These are phyloP conservation scores for Fragaria nilgerrensis DNA, from an alignment of 306 rosid species.

Conservation along the genomic window DNA sequence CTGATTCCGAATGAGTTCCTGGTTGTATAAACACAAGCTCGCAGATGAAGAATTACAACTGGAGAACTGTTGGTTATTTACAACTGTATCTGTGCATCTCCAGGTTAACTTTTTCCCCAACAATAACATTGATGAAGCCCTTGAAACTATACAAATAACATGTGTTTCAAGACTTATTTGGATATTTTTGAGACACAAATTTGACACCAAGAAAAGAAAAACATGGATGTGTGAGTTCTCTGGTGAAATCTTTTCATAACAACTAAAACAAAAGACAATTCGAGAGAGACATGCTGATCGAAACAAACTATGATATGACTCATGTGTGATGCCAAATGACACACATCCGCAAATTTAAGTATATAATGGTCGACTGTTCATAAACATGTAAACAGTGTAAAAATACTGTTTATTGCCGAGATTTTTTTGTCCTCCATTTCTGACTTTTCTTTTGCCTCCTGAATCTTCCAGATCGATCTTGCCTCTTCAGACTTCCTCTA, in stretches of 20 bases:
- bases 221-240: neutral
- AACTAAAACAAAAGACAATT: neutral
- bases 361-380: too few relatives aligned
- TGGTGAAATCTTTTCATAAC: neutral
- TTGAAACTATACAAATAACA: neutral
- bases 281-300: neutral
- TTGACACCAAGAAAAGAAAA: neutral
- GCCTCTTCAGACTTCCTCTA: too few relatives aligned
- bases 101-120: too few relatives aligned
- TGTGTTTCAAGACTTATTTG: neutral
- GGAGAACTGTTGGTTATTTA: neutral
- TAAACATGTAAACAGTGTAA: too few relatives aligned
- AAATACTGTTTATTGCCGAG: too few relatives aligned
- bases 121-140: neutral
- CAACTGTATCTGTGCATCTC: too few relatives aligned
- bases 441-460: too few relatives aligned
- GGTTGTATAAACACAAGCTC: neutral
- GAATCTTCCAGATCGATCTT: too few relatives aligned
- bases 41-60: neutral
- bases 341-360: neutral
- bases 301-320: neutral
- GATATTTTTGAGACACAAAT: neutral
- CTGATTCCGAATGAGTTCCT: neutral
- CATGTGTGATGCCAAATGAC: neutral
- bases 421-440: too few relatives aligned